Conservation (phyloP, 2,329 filamentous ascomycete genomes). For the Trichoderma endophyticum region DNA sequence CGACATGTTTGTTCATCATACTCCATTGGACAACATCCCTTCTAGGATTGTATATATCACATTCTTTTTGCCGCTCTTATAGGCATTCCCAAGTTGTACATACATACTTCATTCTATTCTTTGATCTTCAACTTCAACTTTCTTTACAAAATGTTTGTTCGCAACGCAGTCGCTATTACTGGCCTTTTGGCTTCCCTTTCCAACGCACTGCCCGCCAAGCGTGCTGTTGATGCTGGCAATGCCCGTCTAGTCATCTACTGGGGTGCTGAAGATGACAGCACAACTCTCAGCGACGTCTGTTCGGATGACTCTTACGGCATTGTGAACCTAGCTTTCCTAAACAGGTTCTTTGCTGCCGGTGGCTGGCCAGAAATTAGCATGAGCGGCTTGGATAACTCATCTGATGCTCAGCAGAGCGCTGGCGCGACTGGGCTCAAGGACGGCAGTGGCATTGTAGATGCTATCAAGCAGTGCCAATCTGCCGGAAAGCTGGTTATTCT, state of each 20-base stretch:
- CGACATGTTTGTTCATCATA: background rate
- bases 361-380: background rate
- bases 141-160: background rate
- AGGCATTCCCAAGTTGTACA: background rate
- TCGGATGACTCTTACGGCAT: conserved; percentile 21
- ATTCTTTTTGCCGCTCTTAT: background rate
- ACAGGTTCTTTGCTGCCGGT: conserved; percentile 15
- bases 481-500: conserved; percentile 56
- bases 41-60: background rate
- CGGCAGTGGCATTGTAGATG: conserved; percentile 19
- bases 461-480: conserved; percentile 55
- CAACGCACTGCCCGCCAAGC: background rate
- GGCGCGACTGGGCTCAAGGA: conserved; percentile 23
- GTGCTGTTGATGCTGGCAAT: background rate
- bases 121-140: background rate
- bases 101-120: background rate
- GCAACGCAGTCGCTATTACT: background rate
- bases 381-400: conserved; percentile 5
- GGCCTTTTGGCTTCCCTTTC: background rate
- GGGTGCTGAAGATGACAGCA: conserved; percentile 23
- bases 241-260: conserved; percentile 21
- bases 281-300: conserved; percentile 21
- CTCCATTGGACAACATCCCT: background rate
- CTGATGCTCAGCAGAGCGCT: conserved; percentile 19
- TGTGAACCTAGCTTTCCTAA: conserved; percentile 25